Percentiles rank a stretch among this genome's conserved stretches.
Evolutionary conservation across 176 grass and related monocot genomes (phyloP).

Genomic region (Melocanna baccifera): DNA sequence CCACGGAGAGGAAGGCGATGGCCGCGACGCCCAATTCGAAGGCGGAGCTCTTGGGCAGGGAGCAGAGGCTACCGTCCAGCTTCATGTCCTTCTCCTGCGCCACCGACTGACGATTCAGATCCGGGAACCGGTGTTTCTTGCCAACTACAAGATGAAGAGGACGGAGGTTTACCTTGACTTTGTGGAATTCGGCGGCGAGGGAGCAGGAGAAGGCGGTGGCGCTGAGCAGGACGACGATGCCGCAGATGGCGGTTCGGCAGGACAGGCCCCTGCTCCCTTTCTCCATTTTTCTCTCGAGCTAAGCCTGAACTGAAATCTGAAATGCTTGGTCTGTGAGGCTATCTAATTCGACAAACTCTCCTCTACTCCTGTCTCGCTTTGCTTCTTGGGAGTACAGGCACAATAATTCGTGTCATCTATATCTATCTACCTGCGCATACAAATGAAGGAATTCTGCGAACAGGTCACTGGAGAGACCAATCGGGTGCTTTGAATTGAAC

Average conservation of each 20-base stretch:
- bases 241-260: constrained; percentile 46
- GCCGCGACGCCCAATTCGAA: constrained; percentile 78
- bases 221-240: constrained; percentile 48
- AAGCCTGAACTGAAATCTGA: background rate
- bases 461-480: background rate
- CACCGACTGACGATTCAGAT: constrained; percentile 31
- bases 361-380: background rate
- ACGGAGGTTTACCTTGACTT: constrained; percentile 56
- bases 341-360: background rate
- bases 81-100: constrained; percentile 71
- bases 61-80: constrained; percentile 88
- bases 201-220: constrained; percentile 73
- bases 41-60: constrained; percentile 63
- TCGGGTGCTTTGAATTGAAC: constrained; percentile 24
- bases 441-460: constrained; percentile 23
- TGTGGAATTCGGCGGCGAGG: constrained; percentile 82
- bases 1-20: constrained; percentile 57
- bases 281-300: background rate
- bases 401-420: background rate
- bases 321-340: background rate
- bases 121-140: background rate
- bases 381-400: background rate
- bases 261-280: constrained; percentile 18
- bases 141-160: background rate
- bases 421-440: background rate